Conservation (phyloP, 2,329 filamentous ascomycete genomes). For the Thielaviopsis punctulata region DNA sequence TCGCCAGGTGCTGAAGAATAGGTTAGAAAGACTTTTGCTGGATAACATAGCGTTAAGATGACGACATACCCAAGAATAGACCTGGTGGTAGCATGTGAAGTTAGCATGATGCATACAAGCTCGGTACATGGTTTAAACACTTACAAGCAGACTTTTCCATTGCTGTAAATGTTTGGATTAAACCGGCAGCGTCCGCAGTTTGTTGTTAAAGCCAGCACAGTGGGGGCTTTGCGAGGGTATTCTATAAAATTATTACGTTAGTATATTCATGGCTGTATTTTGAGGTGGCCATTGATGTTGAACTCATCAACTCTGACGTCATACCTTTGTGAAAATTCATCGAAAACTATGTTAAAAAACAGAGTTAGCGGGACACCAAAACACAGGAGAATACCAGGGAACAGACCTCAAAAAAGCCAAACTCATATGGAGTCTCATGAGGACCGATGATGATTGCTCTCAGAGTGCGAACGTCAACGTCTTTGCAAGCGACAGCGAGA, state of each 20-base stretch:
- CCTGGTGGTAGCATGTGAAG: constrained; percentile 26
- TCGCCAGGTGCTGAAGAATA: constrained; percentile 65
- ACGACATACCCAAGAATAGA: constrained; percentile 63
- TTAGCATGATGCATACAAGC: neutral
- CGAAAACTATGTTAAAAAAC: constrained; percentile 38
- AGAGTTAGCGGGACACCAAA: neutral
- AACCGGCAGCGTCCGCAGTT: constrained; percentile 80
- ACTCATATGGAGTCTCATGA: constrained; percentile 89
- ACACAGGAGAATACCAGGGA: constrained; percentile 1
- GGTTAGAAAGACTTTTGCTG: constrained; percentile 14
- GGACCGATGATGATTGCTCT: constrained; percentile 81
- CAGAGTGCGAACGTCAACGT: constrained; percentile 76
- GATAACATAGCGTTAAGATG: neutral
- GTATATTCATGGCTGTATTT: constrained; percentile 5
- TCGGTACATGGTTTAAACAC: constrained; percentile 19
- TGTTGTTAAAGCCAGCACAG: constrained; percentile 57
- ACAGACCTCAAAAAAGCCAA: constrained; percentile 84
- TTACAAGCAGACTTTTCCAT: constrained; percentile 81
- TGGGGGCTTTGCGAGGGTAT: constrained; percentile 56
- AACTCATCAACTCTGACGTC: constrained; percentile 3
- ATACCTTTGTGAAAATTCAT: constrained; percentile 62
- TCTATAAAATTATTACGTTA: constrained; percentile 32
- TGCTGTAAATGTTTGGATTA: constrained; percentile 91
- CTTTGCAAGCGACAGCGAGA: constrained; percentile 71
- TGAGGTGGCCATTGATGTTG: neutral